Evolutionary conservation across 768 basidiomycete genomes (phyloP).

Genomic region (Naganishia vaughanmartiniae): DNA sequence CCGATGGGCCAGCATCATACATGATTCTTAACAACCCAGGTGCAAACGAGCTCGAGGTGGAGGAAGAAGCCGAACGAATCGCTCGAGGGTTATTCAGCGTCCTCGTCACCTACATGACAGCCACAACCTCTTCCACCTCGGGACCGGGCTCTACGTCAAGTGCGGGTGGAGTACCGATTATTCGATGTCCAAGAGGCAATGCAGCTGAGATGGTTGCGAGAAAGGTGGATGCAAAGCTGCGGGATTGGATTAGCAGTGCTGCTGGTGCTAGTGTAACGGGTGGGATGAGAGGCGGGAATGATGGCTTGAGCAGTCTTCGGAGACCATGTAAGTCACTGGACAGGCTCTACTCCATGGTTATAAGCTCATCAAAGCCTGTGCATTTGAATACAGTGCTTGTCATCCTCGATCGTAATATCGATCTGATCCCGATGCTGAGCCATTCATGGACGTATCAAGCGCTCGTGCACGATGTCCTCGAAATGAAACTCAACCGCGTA

Average conservation of each 20-base stretch:
- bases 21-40: conserved; percentile 83
- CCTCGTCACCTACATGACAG: conserved; percentile 73
- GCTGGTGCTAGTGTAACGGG: conserved; percentile 55
- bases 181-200: conserved; percentile 89
- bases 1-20: conserved; percentile 62
- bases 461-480: conserved; percentile 92
- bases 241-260: conserved; percentile 68
- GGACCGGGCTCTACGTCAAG: background rate
- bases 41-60: conserved; percentile 84
- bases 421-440: conserved; percentile 85
- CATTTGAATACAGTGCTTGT: conserved; percentile 67
- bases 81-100: conserved; percentile 88
- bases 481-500: conserved; percentile 94
- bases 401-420: conserved; percentile 89
- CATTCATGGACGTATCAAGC: conserved; percentile 99
- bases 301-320: conserved; percentile 79
- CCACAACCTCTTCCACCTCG: conserved; percentile 37
- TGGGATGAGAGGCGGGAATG: conserved; percentile 59
- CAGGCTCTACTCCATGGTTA: conserved; percentile 26
- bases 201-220: conserved; percentile 99
- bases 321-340: conserved; percentile 64
- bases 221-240: conserved; percentile 85
- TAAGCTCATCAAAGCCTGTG: background rate
- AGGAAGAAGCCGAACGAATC: conserved; percentile 86
- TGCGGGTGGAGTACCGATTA: conserved; percentile 73